Conservation (phyloP, 768 basidiomycete species). For the Hericium coralloides region DNA sequence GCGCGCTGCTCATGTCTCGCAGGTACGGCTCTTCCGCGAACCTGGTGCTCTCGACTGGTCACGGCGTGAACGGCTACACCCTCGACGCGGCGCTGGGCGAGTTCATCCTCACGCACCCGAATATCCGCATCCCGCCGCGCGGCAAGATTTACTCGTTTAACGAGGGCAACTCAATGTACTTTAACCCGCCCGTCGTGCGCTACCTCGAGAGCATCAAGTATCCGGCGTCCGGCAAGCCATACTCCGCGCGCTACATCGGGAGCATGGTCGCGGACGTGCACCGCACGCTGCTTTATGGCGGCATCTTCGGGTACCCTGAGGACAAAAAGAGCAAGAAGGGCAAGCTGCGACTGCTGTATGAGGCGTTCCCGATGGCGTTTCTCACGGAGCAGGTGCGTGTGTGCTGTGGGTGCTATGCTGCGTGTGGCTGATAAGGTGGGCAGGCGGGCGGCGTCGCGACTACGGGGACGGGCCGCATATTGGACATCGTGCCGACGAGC, state of each 20-base stretch:
- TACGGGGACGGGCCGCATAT: conserved; percentile 86
- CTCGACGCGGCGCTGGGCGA: conserved; percentile 93
- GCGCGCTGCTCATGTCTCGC: neutral
- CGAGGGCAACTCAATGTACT: conserved; percentile 96
- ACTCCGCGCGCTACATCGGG: conserved; percentile 90
- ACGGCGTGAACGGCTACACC: conserved; percentile 97
- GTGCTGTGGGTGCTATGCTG: neutral
- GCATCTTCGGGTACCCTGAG: conserved; percentile 96
- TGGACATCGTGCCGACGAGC: conserved; percentile 78
- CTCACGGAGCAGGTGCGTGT: conserved; percentile 76
- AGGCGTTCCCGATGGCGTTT: conserved; percentile 97
- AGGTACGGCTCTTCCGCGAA: conserved; percentile 96
- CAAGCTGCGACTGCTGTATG: conserved; percentile 90
- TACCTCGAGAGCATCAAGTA: conserved; percentile 92
- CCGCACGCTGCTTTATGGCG: conserved; percentile 91
- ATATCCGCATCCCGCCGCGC: conserved; percentile 87
- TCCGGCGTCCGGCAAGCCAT: conserved; percentile 75
- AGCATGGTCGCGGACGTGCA: conserved; percentile 99
- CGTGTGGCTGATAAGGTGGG: conserved; percentile 10
- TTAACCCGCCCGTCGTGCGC: conserved; percentile 68
- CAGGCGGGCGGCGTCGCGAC: conserved; percentile 96
- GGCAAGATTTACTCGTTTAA: conserved; percentile 99
- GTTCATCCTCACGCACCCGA: conserved; percentile 97
- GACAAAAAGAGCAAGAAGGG: conserved; percentile 98
- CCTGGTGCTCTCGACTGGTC: conserved; percentile 88